Conservation (phyloP, 495 filamentous ascomycete species). For the Penicillium lividum region DNA sequence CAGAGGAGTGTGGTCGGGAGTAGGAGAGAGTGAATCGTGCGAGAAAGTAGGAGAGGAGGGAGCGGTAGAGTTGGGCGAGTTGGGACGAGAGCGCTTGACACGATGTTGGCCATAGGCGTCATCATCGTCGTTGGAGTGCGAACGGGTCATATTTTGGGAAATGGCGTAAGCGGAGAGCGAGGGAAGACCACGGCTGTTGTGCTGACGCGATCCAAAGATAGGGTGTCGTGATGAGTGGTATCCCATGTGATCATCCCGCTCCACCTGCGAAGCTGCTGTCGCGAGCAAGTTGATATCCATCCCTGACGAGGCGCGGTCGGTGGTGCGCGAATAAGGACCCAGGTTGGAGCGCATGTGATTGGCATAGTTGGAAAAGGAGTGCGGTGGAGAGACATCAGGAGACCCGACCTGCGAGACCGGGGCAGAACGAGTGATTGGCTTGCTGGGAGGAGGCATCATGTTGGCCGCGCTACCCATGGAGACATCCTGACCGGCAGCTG, state of each 20-base stretch:
- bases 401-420: conserved; percentile 86
- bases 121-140: conserved; percentile 87
- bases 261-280: conserved; percentile 84
- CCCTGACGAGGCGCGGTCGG: conserved; percentile 49
- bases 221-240: conserved; percentile 48
- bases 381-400: conserved; percentile 93
- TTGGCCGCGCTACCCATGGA: conserved; percentile 53
- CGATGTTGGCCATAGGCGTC: conserved; percentile 67
- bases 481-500: conserved; percentile 50
- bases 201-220: conserved; percentile 60
- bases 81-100: conserved; percentile 84
- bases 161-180: conserved; percentile 81
- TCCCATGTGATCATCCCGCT: conserved; percentile 68
- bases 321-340: conserved; percentile 64
- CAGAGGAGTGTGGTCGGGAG: conserved; percentile 93
- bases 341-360: conserved; percentile 62
- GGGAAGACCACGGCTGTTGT: conserved; percentile 63
- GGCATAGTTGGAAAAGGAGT: conserved; percentile 78
- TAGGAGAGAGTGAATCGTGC: conserved; percentile 92
- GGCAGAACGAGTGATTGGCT: conserved; percentile 77
- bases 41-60: conserved; percentile 98
- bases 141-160: conserved; percentile 81
- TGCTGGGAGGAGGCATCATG: conserved; percentile 75
- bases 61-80: conserved; percentile 91
- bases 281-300: conserved; percentile 90